Conservation (phyloP, 129 eudicot genomes). For the sunflower (Helianthus annuus) region DNA sequence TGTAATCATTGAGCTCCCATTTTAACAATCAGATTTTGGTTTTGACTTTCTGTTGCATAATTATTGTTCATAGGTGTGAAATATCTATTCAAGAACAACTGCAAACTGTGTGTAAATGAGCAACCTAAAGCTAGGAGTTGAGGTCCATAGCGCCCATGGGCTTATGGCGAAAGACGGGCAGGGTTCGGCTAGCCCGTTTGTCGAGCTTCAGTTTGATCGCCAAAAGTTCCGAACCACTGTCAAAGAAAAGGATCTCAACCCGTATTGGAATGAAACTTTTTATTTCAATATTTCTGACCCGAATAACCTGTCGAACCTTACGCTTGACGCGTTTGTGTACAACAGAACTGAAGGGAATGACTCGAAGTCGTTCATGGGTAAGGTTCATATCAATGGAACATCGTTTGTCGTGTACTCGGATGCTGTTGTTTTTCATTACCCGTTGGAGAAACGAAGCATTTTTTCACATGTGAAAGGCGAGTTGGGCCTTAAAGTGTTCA, state of each 20-base stretch:
- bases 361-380: constrained; percentile 71
- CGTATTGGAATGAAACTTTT: constrained; percentile 86
- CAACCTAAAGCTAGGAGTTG: constrained; percentile 87
- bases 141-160: constrained; percentile 79
- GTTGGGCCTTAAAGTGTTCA: constrained; percentile 70
- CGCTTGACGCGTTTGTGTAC: constrained; percentile 72
- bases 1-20: background rate
- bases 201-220: constrained; percentile 78
- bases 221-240: constrained; percentile 66
- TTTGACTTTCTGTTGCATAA: background rate
- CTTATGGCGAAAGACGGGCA: constrained; percentile 80
- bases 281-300: constrained; percentile 74
- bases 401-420: constrained; percentile 80
- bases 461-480: constrained; percentile 81
- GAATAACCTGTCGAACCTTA: constrained; percentile 44
- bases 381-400: constrained; percentile 62
- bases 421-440: constrained; percentile 72
- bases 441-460: constrained; percentile 65
- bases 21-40: background rate
- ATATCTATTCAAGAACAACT: background rate
- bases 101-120: constrained; percentile 44
- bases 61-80: constrained; percentile 10
- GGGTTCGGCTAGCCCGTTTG: constrained; percentile 70
- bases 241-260: constrained; percentile 83
- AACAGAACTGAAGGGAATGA: constrained; percentile 35